Base-by-base conservation (phyloP, 2,329 filamentous ascomycete species). In the Fusarium tricinctum region DNA sequence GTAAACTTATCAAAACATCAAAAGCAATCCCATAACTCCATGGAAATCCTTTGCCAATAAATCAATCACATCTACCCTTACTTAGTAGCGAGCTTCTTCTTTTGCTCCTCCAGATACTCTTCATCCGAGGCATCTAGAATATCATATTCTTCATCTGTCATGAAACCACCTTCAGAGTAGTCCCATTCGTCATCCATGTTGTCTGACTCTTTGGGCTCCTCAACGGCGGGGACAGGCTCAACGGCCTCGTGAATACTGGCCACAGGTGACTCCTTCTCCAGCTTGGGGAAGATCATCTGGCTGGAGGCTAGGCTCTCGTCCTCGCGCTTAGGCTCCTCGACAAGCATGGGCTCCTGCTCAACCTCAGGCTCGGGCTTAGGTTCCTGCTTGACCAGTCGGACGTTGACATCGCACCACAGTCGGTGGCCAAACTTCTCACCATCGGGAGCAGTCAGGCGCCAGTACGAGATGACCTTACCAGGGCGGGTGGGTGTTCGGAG, bases 71-170 rank as follows among this genome's bases (percentile, higher is more conserved):
- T 45, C 49, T 50, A 46, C 45, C 45, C 66, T 74, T 76, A 83
- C 75, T 83, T 81, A 66, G 74, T 76, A 51, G 69, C 58, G 58
- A 75, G 66, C 73, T 77, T 80, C 73, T 80, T 81, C 72, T 83
- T 79, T 75, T 86, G 83, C 73, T 88, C 88, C 65, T 85, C 85
- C 51, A 88, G 78, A 70, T 87, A 91, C 78, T 98, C 95, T 78
- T 97, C 92, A 71, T 98, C 95, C 61, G 93, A 97, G 43, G 94
- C 95, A 81, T 97, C 94, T 45, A 98, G 88, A 70, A 98, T 94
- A 75, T 99, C 96, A 78, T 98, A 99, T 81, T 99, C 96, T 79
- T 98, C 96, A 69, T 99, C 96, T 1, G 96, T 98, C 84, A 97
- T 82, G 84, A 97, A 97, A 14, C 91, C 92, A 63, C 92, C 89